A percentile compares a stretch with the other conserved stretches of the same genome.
Evolutionary conservation across 441 rosid species (phyloP).

Genomic region (Dalechampia spathulata): DNA sequence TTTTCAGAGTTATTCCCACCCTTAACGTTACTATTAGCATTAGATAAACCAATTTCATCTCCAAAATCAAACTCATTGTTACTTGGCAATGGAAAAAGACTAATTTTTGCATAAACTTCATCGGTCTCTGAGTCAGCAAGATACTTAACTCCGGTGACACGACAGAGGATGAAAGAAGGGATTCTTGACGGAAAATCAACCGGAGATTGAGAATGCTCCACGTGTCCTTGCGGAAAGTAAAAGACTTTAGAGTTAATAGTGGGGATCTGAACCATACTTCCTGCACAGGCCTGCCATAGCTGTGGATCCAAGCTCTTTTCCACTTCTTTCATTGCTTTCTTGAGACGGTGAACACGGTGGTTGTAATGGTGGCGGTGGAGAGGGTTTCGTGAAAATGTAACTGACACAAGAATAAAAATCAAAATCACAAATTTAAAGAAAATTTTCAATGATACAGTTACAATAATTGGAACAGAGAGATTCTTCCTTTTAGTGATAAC

Average conservation of each 20-base stretch:
- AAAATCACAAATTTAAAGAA: neutral
- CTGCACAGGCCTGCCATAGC: slow-evolving; percentile 98
- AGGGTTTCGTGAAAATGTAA: neutral
- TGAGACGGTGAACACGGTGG: neutral
- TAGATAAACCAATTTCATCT: slow-evolving; percentile 26
- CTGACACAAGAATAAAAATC: slow-evolving; percentile 5
- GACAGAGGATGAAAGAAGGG: slow-evolving; percentile 51
- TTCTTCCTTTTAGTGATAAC: too few species aligned
- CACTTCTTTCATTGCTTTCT: slow-evolving; percentile 21
- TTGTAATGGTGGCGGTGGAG: neutral
- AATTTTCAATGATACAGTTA: neutral
- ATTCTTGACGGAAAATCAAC: slow-evolving; percentile 50
- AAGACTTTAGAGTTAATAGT: slow-evolving; percentile 56
- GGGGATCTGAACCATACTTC: slow-evolving; percentile 94
- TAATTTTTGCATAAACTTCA: slow-evolving; percentile 74
- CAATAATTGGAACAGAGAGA: slow-evolving; percentile 1
- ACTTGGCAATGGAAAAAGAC: slow-evolving; percentile 39
- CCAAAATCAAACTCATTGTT: slow-evolving; percentile 10
- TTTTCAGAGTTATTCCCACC: slow-evolving; percentile 36
- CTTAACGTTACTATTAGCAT: too few species aligned
- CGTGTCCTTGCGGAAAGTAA: slow-evolving; percentile 96
- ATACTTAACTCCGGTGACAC: slow-evolving; percentile 53
- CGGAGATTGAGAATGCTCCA: slow-evolving; percentile 61
- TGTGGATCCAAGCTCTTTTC: slow-evolving; percentile 77
- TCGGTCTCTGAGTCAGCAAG: slow-evolving; percentile 79